phyloP scores from a whole-genome alignment of 495 filamentous ascomycete species.

The Annulohypoxylon moriforme region DNA sequence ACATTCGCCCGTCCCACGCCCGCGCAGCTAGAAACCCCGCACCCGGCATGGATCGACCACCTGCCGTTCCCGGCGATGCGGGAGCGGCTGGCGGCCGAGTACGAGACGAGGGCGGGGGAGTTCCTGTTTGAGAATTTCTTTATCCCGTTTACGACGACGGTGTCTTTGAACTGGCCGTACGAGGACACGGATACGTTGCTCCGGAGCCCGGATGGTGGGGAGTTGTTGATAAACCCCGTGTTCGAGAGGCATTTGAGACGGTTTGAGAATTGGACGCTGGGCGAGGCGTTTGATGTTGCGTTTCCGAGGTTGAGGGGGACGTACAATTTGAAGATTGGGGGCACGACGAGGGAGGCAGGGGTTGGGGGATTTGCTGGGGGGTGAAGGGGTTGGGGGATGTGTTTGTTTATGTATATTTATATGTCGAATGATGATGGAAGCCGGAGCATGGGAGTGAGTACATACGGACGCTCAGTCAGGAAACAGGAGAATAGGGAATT shows the following conservation, averaged over 20 bases:
- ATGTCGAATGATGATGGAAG: too few relatives aligned
- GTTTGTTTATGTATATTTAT: not conserved
- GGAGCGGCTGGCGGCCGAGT: slow-evolving; percentile 64
- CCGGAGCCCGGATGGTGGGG: slow-evolving; percentile 64
- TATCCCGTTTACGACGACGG: slow-evolving; percentile 77
- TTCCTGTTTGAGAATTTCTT: slow-evolving; percentile 79
- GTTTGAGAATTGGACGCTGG: slow-evolving; percentile 81
- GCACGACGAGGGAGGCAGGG: not conserved
- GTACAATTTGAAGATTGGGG: slow-evolving; percentile 49
- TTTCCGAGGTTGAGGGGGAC: slow-evolving; percentile 72
- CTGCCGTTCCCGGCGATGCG: slow-evolving; percentile 81
- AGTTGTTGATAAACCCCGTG: slow-evolving; percentile 79
- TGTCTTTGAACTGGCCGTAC: slow-evolving; percentile 83
- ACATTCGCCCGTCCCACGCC: slow-evolving; percentile 71
- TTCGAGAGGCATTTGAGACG: slow-evolving; percentile 79
- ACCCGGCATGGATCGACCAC: slow-evolving; percentile 83
- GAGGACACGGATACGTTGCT: slow-evolving; percentile 71
- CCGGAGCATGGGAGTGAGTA: not conserved
- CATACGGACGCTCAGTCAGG: not conserved
- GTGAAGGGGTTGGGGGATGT: not conserved
- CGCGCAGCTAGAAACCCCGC: slow-evolving; percentile 68
- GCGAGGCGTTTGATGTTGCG: slow-evolving; percentile 70
- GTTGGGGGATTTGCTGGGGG: slow-evolving; percentile 22
- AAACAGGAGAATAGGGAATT: not conserved
- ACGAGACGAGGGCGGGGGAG: slow-evolving; percentile 48